Conservation (phyloP, 805 yeast genomes). For the Candida sanyiensis region DNA sequence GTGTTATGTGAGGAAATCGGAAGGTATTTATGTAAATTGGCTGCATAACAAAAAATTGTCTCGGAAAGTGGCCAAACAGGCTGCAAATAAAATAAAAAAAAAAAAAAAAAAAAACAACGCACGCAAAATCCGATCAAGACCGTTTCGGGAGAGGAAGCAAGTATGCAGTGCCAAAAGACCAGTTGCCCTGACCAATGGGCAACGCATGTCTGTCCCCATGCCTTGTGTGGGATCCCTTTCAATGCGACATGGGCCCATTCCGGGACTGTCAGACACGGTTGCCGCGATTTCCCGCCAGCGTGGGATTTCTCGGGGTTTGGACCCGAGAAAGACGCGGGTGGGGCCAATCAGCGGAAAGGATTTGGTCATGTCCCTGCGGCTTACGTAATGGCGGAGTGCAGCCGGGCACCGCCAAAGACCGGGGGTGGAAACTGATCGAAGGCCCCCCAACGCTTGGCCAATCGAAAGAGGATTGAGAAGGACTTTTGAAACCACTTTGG, state of each 20-base stretch:
- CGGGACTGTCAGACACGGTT: too few relatives aligned
- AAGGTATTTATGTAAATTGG: slow-evolving; percentile 5
- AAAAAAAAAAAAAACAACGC: background rate
- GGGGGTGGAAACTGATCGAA: too few relatives aligned
- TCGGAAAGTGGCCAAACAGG: background rate
- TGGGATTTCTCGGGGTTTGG: slow-evolving; percentile 1
- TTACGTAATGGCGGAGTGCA: slow-evolving; percentile 2
- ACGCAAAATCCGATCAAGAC: too few relatives aligned
- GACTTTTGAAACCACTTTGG: too few relatives aligned
- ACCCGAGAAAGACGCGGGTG: background rate
- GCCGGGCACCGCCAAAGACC: background rate
- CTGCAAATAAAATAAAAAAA: background rate
- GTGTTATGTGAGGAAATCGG: slow-evolving; percentile 2
- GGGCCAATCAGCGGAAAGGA: background rate
- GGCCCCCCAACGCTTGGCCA: too few relatives aligned
- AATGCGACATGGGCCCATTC: too few relatives aligned
- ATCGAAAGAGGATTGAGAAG: too few relatives aligned
- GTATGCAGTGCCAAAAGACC: too few relatives aligned
- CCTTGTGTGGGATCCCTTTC: too few relatives aligned
- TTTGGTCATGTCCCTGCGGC: background rate
- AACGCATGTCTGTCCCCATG: too few relatives aligned
- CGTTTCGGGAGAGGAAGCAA: too few relatives aligned
- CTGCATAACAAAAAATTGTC: slow-evolving; percentile 2
- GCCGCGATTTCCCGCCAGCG: slow-evolving; percentile 1
- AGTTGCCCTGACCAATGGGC: too few relatives aligned